A percentile compares a stretch with the other conserved stretches of the same genome.
Conservation (phyloP, 1,284 basidiomycete species). For the Ganoderma sinense region DNA sequence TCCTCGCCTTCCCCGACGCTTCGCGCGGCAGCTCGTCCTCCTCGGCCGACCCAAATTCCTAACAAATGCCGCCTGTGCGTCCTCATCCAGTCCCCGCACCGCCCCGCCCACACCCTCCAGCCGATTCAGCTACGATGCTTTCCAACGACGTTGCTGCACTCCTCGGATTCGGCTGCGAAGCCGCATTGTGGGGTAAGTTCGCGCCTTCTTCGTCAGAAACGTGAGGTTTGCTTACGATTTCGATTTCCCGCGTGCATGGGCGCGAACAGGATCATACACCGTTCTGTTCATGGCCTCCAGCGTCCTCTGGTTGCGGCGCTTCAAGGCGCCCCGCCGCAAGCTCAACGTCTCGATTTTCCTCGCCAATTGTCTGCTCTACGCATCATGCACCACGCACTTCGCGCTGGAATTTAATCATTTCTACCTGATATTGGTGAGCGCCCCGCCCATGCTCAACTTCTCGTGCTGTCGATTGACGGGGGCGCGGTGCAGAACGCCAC, state of each 20-base stretch:
- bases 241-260: background rate
- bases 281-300: constrained; percentile 16
- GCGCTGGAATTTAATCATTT: constrained; percentile 47
- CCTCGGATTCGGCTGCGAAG: constrained; percentile 44
- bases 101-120: background rate
- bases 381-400: constrained; percentile 45
- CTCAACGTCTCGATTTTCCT: constrained; percentile 17
- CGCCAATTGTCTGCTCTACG: constrained; percentile 36
- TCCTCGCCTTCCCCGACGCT: background rate
- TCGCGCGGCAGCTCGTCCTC: background rate
- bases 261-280: constrained; percentile 17
- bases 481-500: constrained; percentile 8
- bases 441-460: background rate
- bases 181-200: constrained; percentile 37
- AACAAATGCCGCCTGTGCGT: background rate
- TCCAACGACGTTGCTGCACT: constrained; percentile 40
- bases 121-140: constrained; percentile 3
- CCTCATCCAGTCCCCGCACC: background rate
- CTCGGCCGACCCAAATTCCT: background rate
- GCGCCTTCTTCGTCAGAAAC: background rate
- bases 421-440: constrained; percentile 41
- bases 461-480: background rate
- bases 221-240: background rate
- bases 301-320: constrained; percentile 28
- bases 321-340: constrained; percentile 7